phyloP scores from a whole-genome alignment of 805 yeast species.

The Wickerhamomyces queroliae region DNA sequence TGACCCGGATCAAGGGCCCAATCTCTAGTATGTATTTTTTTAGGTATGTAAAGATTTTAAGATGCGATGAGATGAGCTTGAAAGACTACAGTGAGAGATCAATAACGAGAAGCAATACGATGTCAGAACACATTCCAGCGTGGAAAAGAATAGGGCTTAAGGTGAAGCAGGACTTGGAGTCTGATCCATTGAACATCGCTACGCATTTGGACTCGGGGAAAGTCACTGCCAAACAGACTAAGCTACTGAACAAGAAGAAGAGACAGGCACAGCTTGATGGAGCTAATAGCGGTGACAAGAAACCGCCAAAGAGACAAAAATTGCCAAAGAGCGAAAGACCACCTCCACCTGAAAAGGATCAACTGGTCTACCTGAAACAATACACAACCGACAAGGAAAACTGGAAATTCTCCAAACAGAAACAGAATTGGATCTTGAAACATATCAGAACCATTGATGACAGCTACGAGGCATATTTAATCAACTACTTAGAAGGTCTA shows the following conservation, averaged over 20 bases:
- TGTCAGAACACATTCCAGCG: slow-evolving; percentile 51
- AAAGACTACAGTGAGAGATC: background rate
- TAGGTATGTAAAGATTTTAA: too few relatives aligned
- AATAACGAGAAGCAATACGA: slow-evolving; percentile 1
- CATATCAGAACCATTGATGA: slow-evolving; percentile 49
- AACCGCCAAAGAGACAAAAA: slow-evolving; percentile 66
- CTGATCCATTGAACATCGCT: slow-evolving; percentile 39
- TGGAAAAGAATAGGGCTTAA: slow-evolving; percentile 77
- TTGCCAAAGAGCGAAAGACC: slow-evolving; percentile 60
- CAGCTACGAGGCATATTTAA: slow-evolving; percentile 44
- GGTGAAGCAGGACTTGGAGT: slow-evolving; percentile 40
- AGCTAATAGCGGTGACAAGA: slow-evolving; percentile 26
- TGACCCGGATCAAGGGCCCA: too few relatives aligned
- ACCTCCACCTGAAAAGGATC: slow-evolving; percentile 77
- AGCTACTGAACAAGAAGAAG: slow-evolving; percentile 29
- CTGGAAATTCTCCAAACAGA: slow-evolving; percentile 86
- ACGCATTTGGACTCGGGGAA: slow-evolving; percentile 39
- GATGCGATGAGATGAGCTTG: background rate
- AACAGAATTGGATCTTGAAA: slow-evolving; percentile 79
- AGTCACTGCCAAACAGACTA: slow-evolving; percentile 36
- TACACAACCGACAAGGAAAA: slow-evolving; percentile 47
- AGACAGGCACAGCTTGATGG: slow-evolving; percentile 6
- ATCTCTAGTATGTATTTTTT: too few relatives aligned
- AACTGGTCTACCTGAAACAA: slow-evolving; percentile 56
- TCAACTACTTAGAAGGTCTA: slow-evolving; percentile 49